phyloP scores from a whole-genome alignment of 768 basidiomycete genomes.

The Panaeolus cyanescens region DNA sequence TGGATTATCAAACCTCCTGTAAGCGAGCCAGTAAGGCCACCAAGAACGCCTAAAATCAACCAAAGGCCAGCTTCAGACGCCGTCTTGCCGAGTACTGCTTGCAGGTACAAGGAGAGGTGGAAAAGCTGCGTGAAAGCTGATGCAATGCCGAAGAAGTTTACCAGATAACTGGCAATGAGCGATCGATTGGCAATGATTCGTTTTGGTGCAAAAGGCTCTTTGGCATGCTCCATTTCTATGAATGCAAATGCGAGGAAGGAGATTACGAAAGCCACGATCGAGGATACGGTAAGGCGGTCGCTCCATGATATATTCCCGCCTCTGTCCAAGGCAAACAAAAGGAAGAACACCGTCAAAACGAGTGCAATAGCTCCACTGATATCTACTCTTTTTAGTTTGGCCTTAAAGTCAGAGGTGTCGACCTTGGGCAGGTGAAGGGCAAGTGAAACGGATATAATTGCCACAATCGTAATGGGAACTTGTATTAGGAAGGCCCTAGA shows the following conservation, averaged over 20 bases:
- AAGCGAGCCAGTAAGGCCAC: constrained; percentile 50
- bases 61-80: constrained; percentile 53
- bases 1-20: constrained; percentile 56
- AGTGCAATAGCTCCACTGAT: constrained; percentile 60
- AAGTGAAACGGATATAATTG: constrained; percentile 52
- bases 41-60: constrained; percentile 51
- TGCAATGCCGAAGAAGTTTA: constrained; percentile 58
- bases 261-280: constrained; percentile 34
- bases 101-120: constrained; percentile 57
- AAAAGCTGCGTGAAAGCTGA: constrained; percentile 48
- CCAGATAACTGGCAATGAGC: constrained; percentile 56
- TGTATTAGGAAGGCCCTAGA: constrained; percentile 60
- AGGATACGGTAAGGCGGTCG: constrained; percentile 36
- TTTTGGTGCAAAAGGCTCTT: constrained; percentile 62
- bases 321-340: constrained; percentile 59
- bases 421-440: constrained; percentile 54
- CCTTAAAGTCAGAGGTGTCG: constrained; percentile 40
- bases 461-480: constrained; percentile 56
- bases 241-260: constrained; percentile 39
- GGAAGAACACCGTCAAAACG: constrained; percentile 53
- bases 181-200: constrained; percentile 51
- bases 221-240: constrained; percentile 51
- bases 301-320: constrained; percentile 53
- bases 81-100: constrained; percentile 51
- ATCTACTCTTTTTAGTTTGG: constrained; percentile 63